Conservation (phyloP, 2,329 filamentous ascomycete species). For the Botrytis sinoallii region DNA sequence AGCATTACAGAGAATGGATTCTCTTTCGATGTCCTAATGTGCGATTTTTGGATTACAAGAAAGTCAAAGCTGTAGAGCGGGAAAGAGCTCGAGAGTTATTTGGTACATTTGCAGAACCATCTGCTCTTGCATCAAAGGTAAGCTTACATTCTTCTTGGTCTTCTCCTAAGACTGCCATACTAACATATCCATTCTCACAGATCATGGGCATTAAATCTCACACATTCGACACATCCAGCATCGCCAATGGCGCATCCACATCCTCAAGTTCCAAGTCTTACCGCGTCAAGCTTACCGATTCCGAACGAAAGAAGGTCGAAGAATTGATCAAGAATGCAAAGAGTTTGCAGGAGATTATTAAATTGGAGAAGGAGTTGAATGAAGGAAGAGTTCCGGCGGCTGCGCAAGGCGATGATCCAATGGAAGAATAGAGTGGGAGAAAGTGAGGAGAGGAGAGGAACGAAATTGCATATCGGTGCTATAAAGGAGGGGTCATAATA, state of each 20-base stretch:
- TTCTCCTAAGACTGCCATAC: neutral
- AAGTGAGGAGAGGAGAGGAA: neutral
- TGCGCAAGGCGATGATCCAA: conserved; percentile 53
- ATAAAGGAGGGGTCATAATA: neutral
- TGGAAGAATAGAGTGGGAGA: conserved; percentile 53
- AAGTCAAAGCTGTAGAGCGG: conserved; percentile 85
- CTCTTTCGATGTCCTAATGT: conserved; percentile 82
- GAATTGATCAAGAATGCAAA: conserved; percentile 85
- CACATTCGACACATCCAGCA: conserved; percentile 54
- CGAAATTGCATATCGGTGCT: neutral
- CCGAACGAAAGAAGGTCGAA: conserved; percentile 81
- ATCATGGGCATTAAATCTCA: conserved; percentile 83
- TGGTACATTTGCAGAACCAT: conserved; percentile 73
- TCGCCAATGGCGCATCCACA: conserved; percentile 45
- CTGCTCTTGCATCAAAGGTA: conserved; percentile 72
- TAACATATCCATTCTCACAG: conserved; percentile 39
- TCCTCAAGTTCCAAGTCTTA: conserved; percentile 61
- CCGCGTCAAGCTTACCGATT: conserved; percentile 79
- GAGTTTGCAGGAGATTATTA: conserved; percentile 84
- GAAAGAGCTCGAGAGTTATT: conserved; percentile 75
- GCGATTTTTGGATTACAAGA: conserved; percentile 87
- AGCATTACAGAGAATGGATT: conserved; percentile 92
- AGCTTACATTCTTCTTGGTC: conserved; percentile 21
- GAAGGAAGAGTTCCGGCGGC: conserved; percentile 81
- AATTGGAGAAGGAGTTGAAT: conserved; percentile 85